These are phyloP conservation scores for Salix udensis DNA, from an alignment of 345 rosid genomes.

Conservation along the genomic window DNA sequence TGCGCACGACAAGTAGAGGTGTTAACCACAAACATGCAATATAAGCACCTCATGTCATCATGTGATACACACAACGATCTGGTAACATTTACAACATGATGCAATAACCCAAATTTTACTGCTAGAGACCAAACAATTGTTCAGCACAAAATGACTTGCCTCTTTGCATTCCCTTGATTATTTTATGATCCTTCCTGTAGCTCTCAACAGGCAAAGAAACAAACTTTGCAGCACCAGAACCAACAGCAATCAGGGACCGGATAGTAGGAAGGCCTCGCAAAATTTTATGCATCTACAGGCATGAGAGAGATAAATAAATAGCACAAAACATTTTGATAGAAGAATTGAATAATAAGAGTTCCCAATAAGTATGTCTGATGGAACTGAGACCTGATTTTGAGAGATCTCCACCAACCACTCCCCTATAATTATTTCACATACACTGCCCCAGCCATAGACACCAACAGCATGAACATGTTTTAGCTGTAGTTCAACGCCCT, in stretches of 20 bases:
- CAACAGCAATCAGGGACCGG: conserved; percentile 72
- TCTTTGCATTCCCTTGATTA: conserved; percentile 91
- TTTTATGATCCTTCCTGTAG: conserved; percentile 76
- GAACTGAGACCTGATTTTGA: conserved; percentile 71
- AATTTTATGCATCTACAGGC: conserved; percentile 58
- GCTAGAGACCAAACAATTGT: not conserved
- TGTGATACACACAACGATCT: no score
- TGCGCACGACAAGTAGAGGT: not conserved
- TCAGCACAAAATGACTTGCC: conserved; percentile 41
- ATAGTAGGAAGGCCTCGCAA: conserved; percentile 73
- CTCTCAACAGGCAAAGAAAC: conserved; percentile 82
- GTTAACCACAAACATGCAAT: not conserved
- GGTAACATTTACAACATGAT: not conserved
- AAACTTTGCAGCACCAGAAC: conserved; percentile 73
- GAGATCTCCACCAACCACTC: conserved; percentile 96
- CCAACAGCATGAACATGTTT: conserved; percentile 87
- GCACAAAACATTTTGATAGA: not conserved
- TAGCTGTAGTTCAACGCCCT: conserved; percentile 91
- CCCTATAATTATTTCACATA: conserved; percentile 76
- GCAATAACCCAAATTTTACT: not conserved
- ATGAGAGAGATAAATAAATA: conserved; percentile 1
- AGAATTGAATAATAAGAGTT: conserved; percentile 11
- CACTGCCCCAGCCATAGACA: conserved; percentile 77
- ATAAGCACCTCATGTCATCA: not conserved
- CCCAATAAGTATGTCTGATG: conserved; percentile 3